Conservation (phyloP, 1,284 basidiomycete genomes). For the Apiotrichum brassicae region DNA sequence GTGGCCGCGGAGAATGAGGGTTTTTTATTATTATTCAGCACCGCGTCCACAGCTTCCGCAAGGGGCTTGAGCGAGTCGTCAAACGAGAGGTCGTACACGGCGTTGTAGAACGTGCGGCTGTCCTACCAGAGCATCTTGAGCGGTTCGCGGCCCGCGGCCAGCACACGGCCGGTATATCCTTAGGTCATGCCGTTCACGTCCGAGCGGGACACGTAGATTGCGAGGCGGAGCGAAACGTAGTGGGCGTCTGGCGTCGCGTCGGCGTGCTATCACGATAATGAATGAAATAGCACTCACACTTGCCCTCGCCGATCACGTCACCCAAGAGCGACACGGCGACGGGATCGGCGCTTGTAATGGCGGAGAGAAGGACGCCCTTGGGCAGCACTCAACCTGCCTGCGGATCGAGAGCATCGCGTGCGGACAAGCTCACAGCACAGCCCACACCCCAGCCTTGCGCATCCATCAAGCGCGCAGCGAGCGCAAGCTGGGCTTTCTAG, state of each 20-base stretch:
- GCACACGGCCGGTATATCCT: conserved; percentile 21
- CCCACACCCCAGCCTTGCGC: too few relatives aligned
- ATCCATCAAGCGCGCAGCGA: too few relatives aligned
- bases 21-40: conserved; percentile 16
- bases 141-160: conserved; percentile 14
- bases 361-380: neutral
- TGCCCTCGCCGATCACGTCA: too few relatives aligned
- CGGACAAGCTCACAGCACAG: too few relatives aligned
- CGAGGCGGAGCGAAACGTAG: conserved; percentile 20
- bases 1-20: conserved; percentile 21
- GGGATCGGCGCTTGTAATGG: neutral
- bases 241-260: conserved; percentile 15
- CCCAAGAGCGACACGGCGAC: too few relatives aligned
- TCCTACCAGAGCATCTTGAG: conserved; percentile 28
- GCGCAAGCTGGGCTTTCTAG: too few relatives aligned
- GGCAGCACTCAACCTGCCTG: too few relatives aligned
- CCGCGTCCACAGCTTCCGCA: conserved; percentile 5
- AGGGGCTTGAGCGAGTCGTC: conserved; percentile 8
- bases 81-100: conserved; percentile 19
- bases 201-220: conserved; percentile 21
- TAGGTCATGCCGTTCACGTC: conserved; percentile 23
- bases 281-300: too few relatives aligned
- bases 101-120: conserved; percentile 23
- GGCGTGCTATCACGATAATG: too few relatives aligned
- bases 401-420: too few relatives aligned